These are phyloP conservation scores for Colletotrichum echinochloae DNA, from an alignment of 2,329 filamentous ascomycete genomes.

Conservation along the genomic window DNA sequence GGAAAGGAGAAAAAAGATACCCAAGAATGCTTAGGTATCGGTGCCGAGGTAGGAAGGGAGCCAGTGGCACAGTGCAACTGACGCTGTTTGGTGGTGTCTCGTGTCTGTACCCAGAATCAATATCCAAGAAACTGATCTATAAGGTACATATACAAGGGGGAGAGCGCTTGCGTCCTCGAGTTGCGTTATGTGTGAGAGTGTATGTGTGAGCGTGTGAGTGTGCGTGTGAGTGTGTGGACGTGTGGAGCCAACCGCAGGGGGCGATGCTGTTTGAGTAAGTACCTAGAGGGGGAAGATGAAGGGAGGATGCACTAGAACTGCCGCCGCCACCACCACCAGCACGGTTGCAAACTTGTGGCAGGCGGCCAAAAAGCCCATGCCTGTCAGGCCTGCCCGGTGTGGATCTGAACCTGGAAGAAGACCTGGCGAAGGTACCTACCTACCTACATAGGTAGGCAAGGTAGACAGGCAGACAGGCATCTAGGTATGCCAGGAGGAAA, in stretches of 20 bases:
- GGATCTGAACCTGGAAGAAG: conserved; percentile 29
- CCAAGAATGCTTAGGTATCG: not conserved
- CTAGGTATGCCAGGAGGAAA: not conserved
- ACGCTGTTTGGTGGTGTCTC: not conserved
- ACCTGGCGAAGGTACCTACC: no score
- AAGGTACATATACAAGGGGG: conserved; percentile 32
- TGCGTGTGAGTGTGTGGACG: not conserved
- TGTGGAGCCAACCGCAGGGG: not conserved
- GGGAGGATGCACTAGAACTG: not conserved
- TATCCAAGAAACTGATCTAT: conserved; percentile 16
- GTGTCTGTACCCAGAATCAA: conserved; percentile 16
- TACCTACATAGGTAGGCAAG: no score
- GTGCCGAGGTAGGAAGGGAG: not conserved
- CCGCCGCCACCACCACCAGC: not conserved
- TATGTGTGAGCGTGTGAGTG: not conserved
- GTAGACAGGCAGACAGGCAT: conserved; percentile 13
- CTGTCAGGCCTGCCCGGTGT: conserved; percentile 1
- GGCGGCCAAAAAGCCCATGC: not conserved
- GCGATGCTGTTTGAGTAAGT: not conserved
- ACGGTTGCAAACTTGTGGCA: not conserved
- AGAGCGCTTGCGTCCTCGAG: conserved; percentile 5
- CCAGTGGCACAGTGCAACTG: not conserved
- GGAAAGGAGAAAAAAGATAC: not conserved
- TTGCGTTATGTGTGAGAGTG: not conserved
- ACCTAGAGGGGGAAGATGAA: not conserved